A percentile compares a stretch with the other conserved stretches of the same genome.
phyloP scores from a whole-genome alignment of 1,139 yeast species.

The Hansenula sp. region DNA sequence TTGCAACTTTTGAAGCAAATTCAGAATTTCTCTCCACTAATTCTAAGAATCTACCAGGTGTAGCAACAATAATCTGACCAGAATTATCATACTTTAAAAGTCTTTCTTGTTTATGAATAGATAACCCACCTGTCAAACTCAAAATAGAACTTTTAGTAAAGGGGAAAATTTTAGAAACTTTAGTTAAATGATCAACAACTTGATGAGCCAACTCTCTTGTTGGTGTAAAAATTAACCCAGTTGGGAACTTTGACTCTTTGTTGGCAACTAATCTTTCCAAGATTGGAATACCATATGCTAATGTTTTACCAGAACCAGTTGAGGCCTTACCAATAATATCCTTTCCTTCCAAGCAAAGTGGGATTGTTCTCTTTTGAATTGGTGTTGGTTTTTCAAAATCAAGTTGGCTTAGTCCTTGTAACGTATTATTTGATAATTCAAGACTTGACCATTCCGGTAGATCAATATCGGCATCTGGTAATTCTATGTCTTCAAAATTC shows the following conservation, averaged over 20 bases:
- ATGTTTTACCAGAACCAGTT: constrained; percentile 96
- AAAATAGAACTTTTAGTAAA: constrained; percentile 54
- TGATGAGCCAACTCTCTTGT: constrained; percentile 97
- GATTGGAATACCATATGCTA: constrained; percentile 95
- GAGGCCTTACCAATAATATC: constrained; percentile 95
- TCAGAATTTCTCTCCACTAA: constrained; percentile 60
- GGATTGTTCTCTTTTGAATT: constrained; percentile 76
- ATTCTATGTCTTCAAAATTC: constrained; percentile 21
- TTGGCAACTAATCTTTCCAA: constrained; percentile 54
- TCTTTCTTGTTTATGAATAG: constrained; percentile 90
- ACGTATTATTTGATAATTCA: constrained; percentile 45
- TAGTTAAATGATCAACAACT: constrained; percentile 74
- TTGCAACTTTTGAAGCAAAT: constrained; percentile 50
- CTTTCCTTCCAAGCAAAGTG: constrained; percentile 63
- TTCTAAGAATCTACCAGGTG: constrained; percentile 93
- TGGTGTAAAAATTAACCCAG: constrained; percentile 86
- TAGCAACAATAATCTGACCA: constrained; percentile 76
- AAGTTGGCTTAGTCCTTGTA: constrained; percentile 56
- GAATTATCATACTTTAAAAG: constrained; percentile 63
- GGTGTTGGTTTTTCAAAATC: constrained; percentile 73
- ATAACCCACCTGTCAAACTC: constrained; percentile 90
- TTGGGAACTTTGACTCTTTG: constrained; percentile 35
- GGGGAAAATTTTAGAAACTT: constrained; percentile 57
- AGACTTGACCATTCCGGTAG: constrained; percentile 59
- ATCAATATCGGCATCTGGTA: constrained; percentile 26